Percentiles rank a stretch among this genome's conserved stretches.
These are phyloP conservation scores for Saturnispora gosingensis DNA, from an alignment of 805 yeast species.

Conservation along the genomic window DNA sequence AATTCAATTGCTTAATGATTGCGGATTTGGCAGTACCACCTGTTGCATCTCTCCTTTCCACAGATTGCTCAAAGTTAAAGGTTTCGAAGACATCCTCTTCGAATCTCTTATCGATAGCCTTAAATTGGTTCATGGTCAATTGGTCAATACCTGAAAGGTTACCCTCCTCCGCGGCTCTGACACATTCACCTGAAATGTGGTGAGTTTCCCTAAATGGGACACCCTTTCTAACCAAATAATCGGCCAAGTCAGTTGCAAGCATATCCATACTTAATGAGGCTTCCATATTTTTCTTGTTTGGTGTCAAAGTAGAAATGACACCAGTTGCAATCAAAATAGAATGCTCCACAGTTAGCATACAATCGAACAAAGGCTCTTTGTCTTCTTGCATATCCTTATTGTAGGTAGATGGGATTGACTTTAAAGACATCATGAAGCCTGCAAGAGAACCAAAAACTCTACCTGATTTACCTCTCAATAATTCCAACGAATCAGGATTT, in stretches of 20 bases:
- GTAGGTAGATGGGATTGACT: constrained; percentile 96
- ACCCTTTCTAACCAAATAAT: constrained; percentile 92
- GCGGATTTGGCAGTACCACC: constrained; percentile 97
- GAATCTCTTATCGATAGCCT: constrained; percentile 73
- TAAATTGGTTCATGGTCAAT: constrained; percentile 66
- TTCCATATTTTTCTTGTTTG: constrained; percentile 69
- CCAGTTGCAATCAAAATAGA: constrained; percentile 94
- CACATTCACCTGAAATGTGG: constrained; percentile 98
- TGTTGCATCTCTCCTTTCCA: constrained; percentile 91
- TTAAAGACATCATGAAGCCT: constrained; percentile 93
- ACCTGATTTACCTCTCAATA: constrained; percentile 94
- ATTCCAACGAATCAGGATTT: constrained; percentile 93
- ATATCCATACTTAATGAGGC: constrained; percentile 94
- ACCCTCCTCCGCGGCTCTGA: constrained; percentile 75
- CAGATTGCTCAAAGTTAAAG: constrained; percentile 89
- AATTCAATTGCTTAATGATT: constrained; percentile 60
- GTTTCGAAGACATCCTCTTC: constrained; percentile 70
- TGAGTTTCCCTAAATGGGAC: constrained; percentile 99
- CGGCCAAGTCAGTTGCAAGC: constrained; percentile 98
- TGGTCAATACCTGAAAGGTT: constrained; percentile 79
- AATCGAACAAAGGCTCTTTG: constrained; percentile 96
- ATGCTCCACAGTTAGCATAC: constrained; percentile 83
- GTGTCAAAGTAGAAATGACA: constrained; percentile 77
- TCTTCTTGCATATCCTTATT: constrained; percentile 99
- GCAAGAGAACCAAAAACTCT: constrained; percentile 92